Evolutionary conservation across 345 rosid genomes (phyloP).

Genomic region (Camelina laxa): DNA sequence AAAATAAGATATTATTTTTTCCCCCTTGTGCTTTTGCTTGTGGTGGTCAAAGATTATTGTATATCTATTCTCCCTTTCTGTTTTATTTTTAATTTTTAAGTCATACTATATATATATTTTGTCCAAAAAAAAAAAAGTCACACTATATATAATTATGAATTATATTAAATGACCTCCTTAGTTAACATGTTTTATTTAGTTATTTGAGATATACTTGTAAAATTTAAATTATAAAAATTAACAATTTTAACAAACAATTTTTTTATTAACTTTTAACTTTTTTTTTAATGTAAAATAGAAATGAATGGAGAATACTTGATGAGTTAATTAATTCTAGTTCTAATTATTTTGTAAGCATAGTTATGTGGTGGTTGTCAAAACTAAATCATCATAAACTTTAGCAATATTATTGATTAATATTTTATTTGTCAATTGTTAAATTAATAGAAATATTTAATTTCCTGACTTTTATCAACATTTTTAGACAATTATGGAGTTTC

Average conservation of each 20-base stretch:
- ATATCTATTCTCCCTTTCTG: not conserved
- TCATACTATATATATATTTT: too few species aligned
- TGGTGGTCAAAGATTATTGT: not conserved
- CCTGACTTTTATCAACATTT: too few species aligned
- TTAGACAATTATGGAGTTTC: too few species aligned
- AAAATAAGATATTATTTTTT: not conserved
- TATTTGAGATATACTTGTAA: not conserved
- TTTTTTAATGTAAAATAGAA: too few species aligned
- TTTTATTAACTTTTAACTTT: not conserved
- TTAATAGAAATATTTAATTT: too few species aligned
- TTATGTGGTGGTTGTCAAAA: not conserved
- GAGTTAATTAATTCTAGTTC: too few species aligned
- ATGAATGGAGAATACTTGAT: not conserved
- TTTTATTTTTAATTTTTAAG: not conserved
- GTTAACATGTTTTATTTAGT: not conserved
- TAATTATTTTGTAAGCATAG: not conserved
- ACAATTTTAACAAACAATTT: not conserved
- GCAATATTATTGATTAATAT: too few species aligned
- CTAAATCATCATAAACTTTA: too few species aligned
- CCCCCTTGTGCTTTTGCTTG: not conserved
- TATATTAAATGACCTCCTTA: too few species aligned
- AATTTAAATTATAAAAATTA: not conserved
- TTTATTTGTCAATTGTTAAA: too few species aligned
- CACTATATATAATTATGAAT: too few species aligned
- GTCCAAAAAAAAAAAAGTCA: too few species aligned